Conservation (phyloP, 2,329 filamentous ascomycete species). For the Monilinia fructigena region DNA sequence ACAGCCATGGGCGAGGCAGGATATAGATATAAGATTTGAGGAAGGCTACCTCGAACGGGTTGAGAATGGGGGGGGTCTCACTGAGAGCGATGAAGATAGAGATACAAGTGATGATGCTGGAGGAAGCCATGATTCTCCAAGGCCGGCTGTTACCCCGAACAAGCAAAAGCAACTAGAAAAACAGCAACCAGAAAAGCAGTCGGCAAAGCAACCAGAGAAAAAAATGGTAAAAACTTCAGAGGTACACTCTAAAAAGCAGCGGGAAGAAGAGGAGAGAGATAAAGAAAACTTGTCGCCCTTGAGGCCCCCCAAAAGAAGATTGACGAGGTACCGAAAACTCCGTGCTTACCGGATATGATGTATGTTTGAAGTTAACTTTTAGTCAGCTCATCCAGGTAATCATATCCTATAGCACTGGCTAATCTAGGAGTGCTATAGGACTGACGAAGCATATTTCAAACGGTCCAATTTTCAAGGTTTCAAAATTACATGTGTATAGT, state of each 20-base stretch:
- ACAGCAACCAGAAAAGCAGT: too few species aligned
- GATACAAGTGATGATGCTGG: too few species aligned
- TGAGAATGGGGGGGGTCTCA: too few species aligned
- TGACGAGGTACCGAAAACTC: slow-evolving; percentile 4
- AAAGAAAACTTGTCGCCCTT: background rate
- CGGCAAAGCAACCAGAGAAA: background rate
- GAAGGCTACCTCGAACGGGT: too few species aligned
- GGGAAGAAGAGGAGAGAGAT: background rate
- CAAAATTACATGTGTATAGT: background rate
- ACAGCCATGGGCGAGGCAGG: too few species aligned
- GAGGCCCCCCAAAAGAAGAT: background rate
- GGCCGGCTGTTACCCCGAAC: too few species aligned
- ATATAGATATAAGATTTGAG: too few species aligned
- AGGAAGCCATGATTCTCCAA: too few species aligned
- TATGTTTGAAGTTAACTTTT: slow-evolving; percentile 5
- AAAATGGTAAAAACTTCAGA: background rate
- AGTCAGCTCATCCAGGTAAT: background rate
- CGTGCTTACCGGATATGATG: slow-evolving; percentile 13
- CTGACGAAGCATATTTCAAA: background rate
- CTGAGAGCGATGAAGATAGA: too few species aligned
- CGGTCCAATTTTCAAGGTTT: background rate
- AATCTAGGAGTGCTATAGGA: background rate
- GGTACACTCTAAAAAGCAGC: background rate
- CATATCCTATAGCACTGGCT: slow-evolving; percentile 1
- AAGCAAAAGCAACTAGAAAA: too few species aligned